Percentiles rank a stretch among this genome's conserved stretches.
Evolutionary conservation across 1,284 basidiomycete genomes (phyloP).

Genomic region (Takashimella tepidaria): DNA sequence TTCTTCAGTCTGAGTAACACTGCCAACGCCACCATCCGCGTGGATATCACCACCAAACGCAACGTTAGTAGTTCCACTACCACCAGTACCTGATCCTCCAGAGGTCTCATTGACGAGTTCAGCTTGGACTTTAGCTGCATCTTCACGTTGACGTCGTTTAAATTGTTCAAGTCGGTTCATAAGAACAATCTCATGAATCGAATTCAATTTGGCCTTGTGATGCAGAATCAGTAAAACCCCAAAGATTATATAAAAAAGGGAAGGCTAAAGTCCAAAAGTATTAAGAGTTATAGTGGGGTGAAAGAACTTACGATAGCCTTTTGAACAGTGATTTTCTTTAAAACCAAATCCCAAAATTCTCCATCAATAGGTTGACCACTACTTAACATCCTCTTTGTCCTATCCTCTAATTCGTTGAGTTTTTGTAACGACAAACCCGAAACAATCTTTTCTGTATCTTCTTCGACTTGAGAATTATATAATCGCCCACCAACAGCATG

Average conservation of each 20-base stretch:
- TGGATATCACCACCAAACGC: constrained; percentile 49
- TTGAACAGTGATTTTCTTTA: constrained; percentile 93
- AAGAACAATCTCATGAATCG: constrained; percentile 90
- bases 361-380: constrained; percentile 92
- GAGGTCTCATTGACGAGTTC: constrained; percentile 64
- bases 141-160: constrained; percentile 88
- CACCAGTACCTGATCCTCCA: constrained; percentile 19
- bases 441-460: constrained; percentile 36
- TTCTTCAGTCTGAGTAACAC: constrained; percentile 49
- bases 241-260: too few species aligned
- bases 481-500: constrained; percentile 39
- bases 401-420: constrained; percentile 72
- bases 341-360: constrained; percentile 93
- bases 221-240: too few species aligned
- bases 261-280: too few species aligned
- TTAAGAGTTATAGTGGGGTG: too few species aligned
- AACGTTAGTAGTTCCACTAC: background rate
- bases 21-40: constrained; percentile 47
- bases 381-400: constrained; percentile 78
- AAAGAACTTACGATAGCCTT: constrained; percentile 85
- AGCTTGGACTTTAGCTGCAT: constrained; percentile 84
- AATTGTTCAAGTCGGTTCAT: constrained; percentile 92
- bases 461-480: constrained; percentile 36
- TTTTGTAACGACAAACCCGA: constrained; percentile 63
- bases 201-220: constrained; percentile 77